A percentile compares a stretch with the other conserved stretches of the same genome.
phyloP scores from a whole-genome alignment of 331 rosid species.

The Malus hybrid region DNA sequence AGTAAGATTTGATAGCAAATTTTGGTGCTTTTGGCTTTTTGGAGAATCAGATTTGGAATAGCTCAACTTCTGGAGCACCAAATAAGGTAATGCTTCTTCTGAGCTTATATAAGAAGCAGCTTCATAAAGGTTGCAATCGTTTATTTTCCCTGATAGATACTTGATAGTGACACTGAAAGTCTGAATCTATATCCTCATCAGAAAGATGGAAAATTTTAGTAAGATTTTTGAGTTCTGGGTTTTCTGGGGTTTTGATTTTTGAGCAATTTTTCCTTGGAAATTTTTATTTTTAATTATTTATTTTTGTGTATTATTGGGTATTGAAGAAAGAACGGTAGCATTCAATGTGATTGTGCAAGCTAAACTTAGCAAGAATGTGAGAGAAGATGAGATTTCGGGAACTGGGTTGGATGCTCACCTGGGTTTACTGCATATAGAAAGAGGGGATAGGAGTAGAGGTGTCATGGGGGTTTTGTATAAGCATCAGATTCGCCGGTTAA shows the following conservation, averaged over 20 bases:
- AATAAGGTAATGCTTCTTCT: not conserved
- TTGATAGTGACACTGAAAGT: not conserved
- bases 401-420: not conserved
- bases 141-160: not conserved
- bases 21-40: not conserved
- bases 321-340: not conserved
- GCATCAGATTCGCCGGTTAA: not conserved
- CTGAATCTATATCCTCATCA: not conserved
- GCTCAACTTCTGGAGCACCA: not conserved
- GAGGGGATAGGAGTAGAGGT: not conserved
- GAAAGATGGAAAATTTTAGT: not conserved
- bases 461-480: not conserved
- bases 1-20: not conserved
- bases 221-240: not conserved
- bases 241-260: not conserved
- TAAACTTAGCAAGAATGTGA: not conserved
- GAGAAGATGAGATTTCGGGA: not conserved
- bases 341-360: not conserved
- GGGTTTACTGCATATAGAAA: not conserved
- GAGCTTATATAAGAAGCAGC: not conserved
- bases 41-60: not conserved
- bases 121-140: not conserved
- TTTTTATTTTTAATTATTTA: not conserved
- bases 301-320: not conserved
- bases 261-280: not conserved